Evolutionary conservation across 164 flowering plant genomes (phyloP).

Genomic region (Buxus sempervirens): DNA sequence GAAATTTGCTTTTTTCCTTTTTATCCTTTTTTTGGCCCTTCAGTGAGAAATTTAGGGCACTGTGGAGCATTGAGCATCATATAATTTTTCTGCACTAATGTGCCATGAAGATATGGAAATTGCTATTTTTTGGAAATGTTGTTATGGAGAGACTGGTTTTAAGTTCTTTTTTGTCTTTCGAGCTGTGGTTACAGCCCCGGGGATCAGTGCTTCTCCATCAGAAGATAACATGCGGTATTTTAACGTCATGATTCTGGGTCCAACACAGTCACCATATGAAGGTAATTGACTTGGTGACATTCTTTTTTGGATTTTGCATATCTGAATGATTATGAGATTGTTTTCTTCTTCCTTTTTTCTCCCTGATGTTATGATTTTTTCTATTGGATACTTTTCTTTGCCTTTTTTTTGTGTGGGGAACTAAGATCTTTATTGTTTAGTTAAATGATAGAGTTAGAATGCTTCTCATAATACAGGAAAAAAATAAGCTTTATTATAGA

Average conservation of each 20-base stretch:
- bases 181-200: conserved; percentile 30
- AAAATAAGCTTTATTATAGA: no score
- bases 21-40: not conserved
- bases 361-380: not conserved
- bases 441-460: no score
- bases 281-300: conserved; percentile 16
- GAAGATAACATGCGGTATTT: conserved; percentile 45
- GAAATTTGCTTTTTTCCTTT: no score
- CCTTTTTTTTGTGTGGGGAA: not conserved
- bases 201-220: conserved; percentile 43
- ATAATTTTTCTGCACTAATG: no score
- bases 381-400: not conserved
- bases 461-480: no score
- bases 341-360: not conserved
- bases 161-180: not conserved
- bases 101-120: not conserved
- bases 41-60: not conserved
- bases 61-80: not conserved
- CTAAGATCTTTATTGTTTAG: no score
- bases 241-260: conserved; percentile 44
- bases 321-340: not conserved
- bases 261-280: conserved; percentile 44
- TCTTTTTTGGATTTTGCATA: not conserved
- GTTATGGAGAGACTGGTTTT: not conserved
- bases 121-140: not conserved